Percentiles rank a stretch among this genome's conserved stretches.
Evolutionary conservation across 148 eudicot species (phyloP).

Genomic region (Camellia sinensis): DNA sequence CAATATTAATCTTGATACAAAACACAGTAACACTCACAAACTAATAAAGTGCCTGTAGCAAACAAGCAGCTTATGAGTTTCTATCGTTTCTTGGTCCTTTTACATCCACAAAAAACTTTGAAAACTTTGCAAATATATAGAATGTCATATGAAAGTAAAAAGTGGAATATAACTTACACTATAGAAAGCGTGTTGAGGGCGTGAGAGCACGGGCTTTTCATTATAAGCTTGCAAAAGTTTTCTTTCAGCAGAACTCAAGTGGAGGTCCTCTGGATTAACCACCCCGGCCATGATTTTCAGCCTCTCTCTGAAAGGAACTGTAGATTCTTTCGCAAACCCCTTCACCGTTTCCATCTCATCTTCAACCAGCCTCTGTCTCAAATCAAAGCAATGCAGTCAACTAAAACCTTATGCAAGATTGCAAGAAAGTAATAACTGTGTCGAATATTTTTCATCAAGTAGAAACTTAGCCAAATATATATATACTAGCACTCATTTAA

Average conservation of each 20-base stretch:
- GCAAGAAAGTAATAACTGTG: neutral
- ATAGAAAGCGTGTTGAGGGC: slow-evolving; percentile 88
- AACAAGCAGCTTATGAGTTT: neutral
- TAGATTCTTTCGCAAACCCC: slow-evolving; percentile 55
- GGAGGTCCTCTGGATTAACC: slow-evolving; percentile 84
- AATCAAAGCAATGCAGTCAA: slow-evolving; percentile 1
- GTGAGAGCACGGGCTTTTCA: slow-evolving; percentile 83
- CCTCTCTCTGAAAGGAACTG: slow-evolving; percentile 74
- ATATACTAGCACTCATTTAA: too few relatives aligned
- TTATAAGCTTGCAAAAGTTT: slow-evolving; percentile 81
- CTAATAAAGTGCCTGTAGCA: neutral
- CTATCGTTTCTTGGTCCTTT: neutral
- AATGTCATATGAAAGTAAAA: neutral
- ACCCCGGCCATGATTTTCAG: slow-evolving; percentile 73
- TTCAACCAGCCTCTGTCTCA: slow-evolving; percentile 51
- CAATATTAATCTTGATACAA: slow-evolving; percentile 8
- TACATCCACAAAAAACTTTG: too few relatives aligned
- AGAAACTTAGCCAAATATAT: too few relatives aligned
- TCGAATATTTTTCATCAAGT: neutral
- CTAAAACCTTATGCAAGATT: neutral
- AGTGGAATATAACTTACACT: slow-evolving; percentile 31
- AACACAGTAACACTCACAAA: neutral
- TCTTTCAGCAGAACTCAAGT: slow-evolving; percentile 64
- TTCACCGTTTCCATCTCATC: slow-evolving; percentile 64
- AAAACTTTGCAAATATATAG: neutral